A percentile compares a stretch with the other conserved stretches of the same genome.
phyloP scores from a whole-genome alignment of 2,329 filamentous ascomycete genomes.

The Calonectria hongkongensis region DNA sequence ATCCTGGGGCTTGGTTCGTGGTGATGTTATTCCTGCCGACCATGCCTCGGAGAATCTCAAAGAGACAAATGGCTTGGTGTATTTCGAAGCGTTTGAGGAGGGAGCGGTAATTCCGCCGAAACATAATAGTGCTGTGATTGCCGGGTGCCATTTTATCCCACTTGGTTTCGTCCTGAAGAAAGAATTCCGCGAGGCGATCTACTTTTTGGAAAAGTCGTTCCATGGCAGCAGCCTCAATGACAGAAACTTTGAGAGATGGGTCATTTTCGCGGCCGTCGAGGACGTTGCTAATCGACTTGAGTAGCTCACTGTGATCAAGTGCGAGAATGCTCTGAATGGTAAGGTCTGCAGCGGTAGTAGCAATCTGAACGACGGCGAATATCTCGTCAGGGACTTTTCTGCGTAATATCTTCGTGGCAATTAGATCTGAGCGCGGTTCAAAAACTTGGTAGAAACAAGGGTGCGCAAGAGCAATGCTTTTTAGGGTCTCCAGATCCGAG shows the following conservation, averaged over 20 bases:
- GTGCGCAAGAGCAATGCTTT: not conserved
- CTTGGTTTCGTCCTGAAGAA: not conserved
- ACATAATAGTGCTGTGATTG: not conserved
- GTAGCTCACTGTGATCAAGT: conserved; percentile 9
- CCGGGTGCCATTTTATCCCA: not conserved
- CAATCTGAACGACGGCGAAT: conserved; percentile 13
- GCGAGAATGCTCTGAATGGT: not conserved
- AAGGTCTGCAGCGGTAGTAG: not conserved
- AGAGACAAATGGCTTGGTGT: not conserved
- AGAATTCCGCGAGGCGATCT: not conserved
- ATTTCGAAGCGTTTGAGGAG: not conserved
- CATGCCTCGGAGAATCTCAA: not conserved
- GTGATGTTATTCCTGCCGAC: not conserved
- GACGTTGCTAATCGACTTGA: not conserved
- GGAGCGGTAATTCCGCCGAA: not conserved
- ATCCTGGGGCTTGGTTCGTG: not conserved
- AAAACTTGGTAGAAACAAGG: conserved; percentile 6
- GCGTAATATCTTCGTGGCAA: conserved; percentile 6
- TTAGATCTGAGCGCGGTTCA: not conserved
- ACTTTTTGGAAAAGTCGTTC: not conserved
- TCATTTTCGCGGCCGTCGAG: conserved; percentile 35
- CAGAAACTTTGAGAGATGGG: not conserved
- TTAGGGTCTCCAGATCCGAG: conserved; percentile 20
- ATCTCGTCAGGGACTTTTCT: conserved; percentile 26
- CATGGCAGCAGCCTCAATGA: not conserved